These are phyloP conservation scores for Puccinia horiana DNA, from an alignment of 1,284 basidiomycete genomes.

Conservation along the genomic window DNA sequence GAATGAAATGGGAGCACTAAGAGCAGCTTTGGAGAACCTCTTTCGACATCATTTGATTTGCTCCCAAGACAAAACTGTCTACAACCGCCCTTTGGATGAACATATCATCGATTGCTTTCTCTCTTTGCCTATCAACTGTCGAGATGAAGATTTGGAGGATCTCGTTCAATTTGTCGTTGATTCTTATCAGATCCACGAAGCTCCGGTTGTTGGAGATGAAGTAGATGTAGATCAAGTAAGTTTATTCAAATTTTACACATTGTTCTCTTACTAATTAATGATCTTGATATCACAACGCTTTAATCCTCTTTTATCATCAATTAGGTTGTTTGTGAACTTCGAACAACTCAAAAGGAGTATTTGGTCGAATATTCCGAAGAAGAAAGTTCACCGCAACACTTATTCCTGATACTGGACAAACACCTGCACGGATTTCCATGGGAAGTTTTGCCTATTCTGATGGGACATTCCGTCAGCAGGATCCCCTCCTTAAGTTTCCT, in stretches of 20 bases:
- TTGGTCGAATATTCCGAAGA: constrained; percentile 54
- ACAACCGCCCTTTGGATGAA: constrained; percentile 67
- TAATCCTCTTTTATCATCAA: not conserved
- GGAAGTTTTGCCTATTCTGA: constrained; percentile 87
- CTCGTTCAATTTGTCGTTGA: constrained; percentile 91
- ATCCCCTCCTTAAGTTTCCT: constrained; percentile 87
- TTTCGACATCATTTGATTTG: constrained; percentile 60
- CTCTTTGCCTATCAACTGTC: constrained; percentile 74
- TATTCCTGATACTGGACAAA: constrained; percentile 88
- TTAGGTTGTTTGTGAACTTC: constrained; percentile 68
- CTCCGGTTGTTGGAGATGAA: constrained; percentile 84
- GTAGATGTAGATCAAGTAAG: constrained; percentile 82
- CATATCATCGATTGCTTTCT: constrained; percentile 81
- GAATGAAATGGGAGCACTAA: constrained; percentile 22
- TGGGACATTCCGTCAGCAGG: constrained; percentile 81
- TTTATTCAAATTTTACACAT: constrained; percentile 6
- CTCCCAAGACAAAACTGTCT: constrained; percentile 67
- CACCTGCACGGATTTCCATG: constrained; percentile 86
- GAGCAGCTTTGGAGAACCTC: constrained; percentile 25
- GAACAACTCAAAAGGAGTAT: constrained; percentile 58
- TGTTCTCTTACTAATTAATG: not conserved
- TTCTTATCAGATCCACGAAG: constrained; percentile 86
- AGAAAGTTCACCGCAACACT: constrained; percentile 63
- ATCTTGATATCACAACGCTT: not conserved
- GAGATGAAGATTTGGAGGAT: constrained; percentile 93